Base-by-base conservation (phyloP, 768 basidiomycete genomes). In the Leccinum longicurvipes region DNA sequence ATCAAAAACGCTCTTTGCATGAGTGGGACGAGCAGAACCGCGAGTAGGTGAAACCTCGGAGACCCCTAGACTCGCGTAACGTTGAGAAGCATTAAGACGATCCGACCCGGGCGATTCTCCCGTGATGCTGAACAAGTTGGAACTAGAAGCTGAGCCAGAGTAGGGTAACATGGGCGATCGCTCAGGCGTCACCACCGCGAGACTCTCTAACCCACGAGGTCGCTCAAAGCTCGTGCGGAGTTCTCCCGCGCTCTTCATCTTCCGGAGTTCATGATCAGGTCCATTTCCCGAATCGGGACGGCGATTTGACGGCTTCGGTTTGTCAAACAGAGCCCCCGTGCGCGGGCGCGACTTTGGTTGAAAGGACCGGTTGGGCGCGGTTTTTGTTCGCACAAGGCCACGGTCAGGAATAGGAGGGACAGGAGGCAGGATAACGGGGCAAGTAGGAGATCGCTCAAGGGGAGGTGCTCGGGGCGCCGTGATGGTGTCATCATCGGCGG, bases 191-290 rank as follows among this genome's bases (percentile, higher is more conserved):
- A 73, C 69, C 21, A 68, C 59, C 46, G 67, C 62, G 10, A 69
- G 64, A 58, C 67, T 67, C 44, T 66, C 62, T 27, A 59, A 46
- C 19, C 59, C 62, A 2, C 60, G 67, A 4, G 66, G 60, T 54
- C 63, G 72, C 51, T 72, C 67, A 42, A 68, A 55, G 59, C 67
- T 69, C 17, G 70, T 63, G 63, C 86, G 83, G 39, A 92, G 74
- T 69, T 91, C 90, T 34, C 89, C 90, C 21, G 90, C 90, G 69
- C 90, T 91, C 74, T 90, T 91, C 90, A 92, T 91, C 67, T 82
- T 86, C 57, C 89, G 82, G 44, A 90, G 68, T 65, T 91, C 87
- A 48, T 74, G 83, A 59, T 85, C 82, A 32, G 73, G 71, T 61
- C 71, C 71, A 55, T 74, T 69, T 50, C 75, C 73, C 6, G 74